Evolutionary conservation across 768 basidiomycete genomes (phyloP).

Genomic region (Chalciporus piperatus): DNA sequence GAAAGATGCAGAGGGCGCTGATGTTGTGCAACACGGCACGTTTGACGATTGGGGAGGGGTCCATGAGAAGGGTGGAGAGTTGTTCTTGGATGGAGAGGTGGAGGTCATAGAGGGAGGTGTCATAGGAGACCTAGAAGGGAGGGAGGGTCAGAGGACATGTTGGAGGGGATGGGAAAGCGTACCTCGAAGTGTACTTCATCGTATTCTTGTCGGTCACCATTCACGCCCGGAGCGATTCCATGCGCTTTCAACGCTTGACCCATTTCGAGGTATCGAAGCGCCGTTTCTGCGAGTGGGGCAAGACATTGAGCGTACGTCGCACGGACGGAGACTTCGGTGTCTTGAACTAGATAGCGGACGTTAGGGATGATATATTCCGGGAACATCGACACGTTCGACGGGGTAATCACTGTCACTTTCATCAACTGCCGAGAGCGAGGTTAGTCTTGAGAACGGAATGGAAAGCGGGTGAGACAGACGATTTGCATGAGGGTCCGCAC

Average conservation of each 20-base stretch:
- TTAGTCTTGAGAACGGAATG: not conserved
- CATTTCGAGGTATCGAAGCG: constrained; percentile 89
- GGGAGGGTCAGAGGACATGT: not conserved
- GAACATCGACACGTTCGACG: constrained; percentile 68
- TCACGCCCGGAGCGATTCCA: constrained; percentile 48
- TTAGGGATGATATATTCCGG: constrained; percentile 96
- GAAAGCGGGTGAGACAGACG: constrained; percentile 41
- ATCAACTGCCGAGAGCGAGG: constrained; percentile 44
- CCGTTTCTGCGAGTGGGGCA: constrained; percentile 80
- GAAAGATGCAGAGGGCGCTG: constrained; percentile 86
- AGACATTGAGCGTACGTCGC: constrained; percentile 83
- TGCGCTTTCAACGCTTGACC: constrained; percentile 86
- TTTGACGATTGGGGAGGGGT: constrained; percentile 86
- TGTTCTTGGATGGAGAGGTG: constrained; percentile 86
- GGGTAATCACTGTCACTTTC: constrained; percentile 69
- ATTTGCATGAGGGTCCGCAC: constrained; percentile 79
- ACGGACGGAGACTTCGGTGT: constrained; percentile 82
- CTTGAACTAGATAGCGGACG: constrained; percentile 75
- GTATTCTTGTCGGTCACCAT: constrained; percentile 59
- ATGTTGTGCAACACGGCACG: constrained; percentile 87
- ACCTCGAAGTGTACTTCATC: constrained; percentile 85
- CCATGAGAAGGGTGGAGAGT: constrained; percentile 81
- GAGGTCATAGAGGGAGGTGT: constrained; percentile 80
- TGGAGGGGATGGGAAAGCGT: not conserved
- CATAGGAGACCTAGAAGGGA: constrained; percentile 76